Conservation (phyloP, 1,284 basidiomycete species). For the Chalciporus sp. region DNA sequence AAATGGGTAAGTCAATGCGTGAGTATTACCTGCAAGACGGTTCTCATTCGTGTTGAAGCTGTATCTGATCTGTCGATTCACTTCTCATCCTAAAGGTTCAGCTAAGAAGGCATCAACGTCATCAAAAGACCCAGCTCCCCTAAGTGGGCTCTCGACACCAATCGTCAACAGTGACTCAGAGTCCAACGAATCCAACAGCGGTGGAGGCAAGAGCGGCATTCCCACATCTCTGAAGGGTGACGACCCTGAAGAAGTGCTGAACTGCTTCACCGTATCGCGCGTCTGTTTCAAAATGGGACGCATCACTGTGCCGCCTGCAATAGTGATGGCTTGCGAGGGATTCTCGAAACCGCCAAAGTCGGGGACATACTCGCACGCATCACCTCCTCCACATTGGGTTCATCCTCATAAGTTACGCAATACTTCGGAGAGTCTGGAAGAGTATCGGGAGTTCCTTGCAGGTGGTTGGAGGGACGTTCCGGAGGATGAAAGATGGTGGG, state of each 20-base stretch:
- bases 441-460: slow-evolving; percentile 46
- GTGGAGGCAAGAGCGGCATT: slow-evolving; percentile 30
- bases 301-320: slow-evolving; percentile 72
- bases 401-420: slow-evolving; percentile 41
- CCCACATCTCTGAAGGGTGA: slow-evolving; percentile 28
- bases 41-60: slow-evolving; percentile 5
- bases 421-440: slow-evolving; percentile 41
- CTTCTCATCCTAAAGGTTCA: slow-evolving; percentile 7
- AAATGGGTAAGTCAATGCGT: slow-evolving; percentile 70
- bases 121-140: neutral
- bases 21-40: neutral
- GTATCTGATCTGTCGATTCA: slow-evolving; percentile 31
- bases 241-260: slow-evolving; percentile 53
- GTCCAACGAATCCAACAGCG: neutral
- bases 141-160: neutral
- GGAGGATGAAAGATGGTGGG: slow-evolving; percentile 61
- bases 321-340: slow-evolving; percentile 57
- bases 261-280: slow-evolving; percentile 68
- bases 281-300: slow-evolving; percentile 77
- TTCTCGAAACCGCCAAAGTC: slow-evolving; percentile 39
- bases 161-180: neutral
- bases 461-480: slow-evolving; percentile 60
- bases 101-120: neutral
- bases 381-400: slow-evolving; percentile 55
- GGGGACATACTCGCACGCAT: slow-evolving; percentile 33